These are phyloP conservation scores for Phylloporus arenicola DNA, from an alignment of 768 basidiomycete genomes.

Conservation along the genomic window DNA sequence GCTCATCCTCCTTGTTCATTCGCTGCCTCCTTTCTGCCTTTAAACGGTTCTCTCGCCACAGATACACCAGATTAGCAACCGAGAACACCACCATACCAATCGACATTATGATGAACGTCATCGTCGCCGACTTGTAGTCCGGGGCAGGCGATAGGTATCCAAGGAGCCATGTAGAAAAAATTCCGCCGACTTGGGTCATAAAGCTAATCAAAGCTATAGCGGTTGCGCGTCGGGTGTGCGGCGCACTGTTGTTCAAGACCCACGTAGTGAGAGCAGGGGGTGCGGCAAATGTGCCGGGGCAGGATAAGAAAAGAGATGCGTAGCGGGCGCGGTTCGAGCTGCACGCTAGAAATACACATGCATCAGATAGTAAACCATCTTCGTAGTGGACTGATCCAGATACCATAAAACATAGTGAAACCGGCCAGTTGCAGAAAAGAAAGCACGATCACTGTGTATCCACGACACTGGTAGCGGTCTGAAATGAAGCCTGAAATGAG, in stretches of 20 bases:
- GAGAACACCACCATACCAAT: constrained; percentile 35
- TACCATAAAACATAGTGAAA: constrained; percentile 51
- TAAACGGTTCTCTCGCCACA: constrained; percentile 40
- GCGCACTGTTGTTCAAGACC: constrained; percentile 58
- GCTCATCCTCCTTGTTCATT: constrained; percentile 34
- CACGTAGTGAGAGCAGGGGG: constrained; percentile 54
- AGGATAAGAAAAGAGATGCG: constrained; percentile 51
- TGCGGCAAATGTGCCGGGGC: constrained; percentile 45
- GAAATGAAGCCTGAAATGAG: constrained; percentile 43
- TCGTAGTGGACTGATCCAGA: neutral
- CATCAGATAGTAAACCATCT: neutral
- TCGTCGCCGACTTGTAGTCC: too few species aligned
- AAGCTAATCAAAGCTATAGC: constrained; percentile 50
- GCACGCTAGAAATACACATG: constrained; percentile 4
- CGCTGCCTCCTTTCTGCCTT: constrained; percentile 36
- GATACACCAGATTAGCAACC: constrained; percentile 36
- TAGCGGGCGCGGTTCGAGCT: constrained; percentile 38
- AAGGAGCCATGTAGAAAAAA: constrained; percentile 57
- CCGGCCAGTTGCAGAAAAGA: constrained; percentile 44
- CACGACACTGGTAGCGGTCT: constrained; percentile 51
- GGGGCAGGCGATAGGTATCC: constrained; percentile 43
- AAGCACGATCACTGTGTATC: constrained; percentile 40
- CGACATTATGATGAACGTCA: constrained; percentile 34
- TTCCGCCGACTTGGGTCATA: constrained; percentile 52
- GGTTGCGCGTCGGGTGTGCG: constrained; percentile 53